Conservation (phyloP, 306 rosid genomes). For the Begonia masoniana region DNA sequence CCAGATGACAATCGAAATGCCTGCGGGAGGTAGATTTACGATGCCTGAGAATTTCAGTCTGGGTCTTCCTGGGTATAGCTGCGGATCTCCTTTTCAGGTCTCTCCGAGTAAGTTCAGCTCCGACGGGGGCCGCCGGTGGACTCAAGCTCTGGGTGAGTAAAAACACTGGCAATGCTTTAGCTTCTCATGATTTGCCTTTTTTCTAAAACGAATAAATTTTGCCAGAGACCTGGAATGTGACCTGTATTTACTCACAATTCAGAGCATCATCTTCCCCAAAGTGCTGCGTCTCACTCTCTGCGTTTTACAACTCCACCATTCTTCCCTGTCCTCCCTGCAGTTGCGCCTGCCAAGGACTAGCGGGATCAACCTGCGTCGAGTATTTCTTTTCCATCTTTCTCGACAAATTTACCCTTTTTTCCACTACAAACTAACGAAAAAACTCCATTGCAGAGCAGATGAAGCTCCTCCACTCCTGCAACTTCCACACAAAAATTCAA, state of each 20-base stretch:
- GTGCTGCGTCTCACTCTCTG: constrained; percentile 70
- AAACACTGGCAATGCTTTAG: not conserved
- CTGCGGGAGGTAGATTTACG: not conserved
- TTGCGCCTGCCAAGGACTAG: constrained; percentile 54
- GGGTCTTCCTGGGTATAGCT: constrained; percentile 56
- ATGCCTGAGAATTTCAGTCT: constrained; percentile 44
- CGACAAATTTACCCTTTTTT: not conserved
- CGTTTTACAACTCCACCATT: constrained; percentile 52
- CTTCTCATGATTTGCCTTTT: no score
- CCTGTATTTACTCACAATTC: constrained; percentile 56
- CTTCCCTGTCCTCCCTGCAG: constrained; percentile 70
- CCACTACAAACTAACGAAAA: not conserved
- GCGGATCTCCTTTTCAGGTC: constrained; percentile 37
- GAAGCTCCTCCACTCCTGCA: constrained; percentile 25
- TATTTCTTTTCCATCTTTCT: constrained; percentile 17
- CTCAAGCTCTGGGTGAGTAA: constrained; percentile 49
- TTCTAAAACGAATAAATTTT: constrained; percentile 2
- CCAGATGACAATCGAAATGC: constrained; percentile 30
- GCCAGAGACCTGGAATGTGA: constrained; percentile 65
- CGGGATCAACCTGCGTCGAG: constrained; percentile 42
- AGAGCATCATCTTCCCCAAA: constrained; percentile 47
- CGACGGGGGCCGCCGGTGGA: constrained; percentile 37
- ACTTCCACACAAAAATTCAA: constrained; percentile 19
- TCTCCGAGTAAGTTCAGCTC: constrained; percentile 26
- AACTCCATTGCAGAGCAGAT: constrained; percentile 28